Evolutionary conservation across 140 eudicot species (phyloP), one percentile per base, ranked within the genome.

Genomic region (Anethum foeniculum): DNA sequence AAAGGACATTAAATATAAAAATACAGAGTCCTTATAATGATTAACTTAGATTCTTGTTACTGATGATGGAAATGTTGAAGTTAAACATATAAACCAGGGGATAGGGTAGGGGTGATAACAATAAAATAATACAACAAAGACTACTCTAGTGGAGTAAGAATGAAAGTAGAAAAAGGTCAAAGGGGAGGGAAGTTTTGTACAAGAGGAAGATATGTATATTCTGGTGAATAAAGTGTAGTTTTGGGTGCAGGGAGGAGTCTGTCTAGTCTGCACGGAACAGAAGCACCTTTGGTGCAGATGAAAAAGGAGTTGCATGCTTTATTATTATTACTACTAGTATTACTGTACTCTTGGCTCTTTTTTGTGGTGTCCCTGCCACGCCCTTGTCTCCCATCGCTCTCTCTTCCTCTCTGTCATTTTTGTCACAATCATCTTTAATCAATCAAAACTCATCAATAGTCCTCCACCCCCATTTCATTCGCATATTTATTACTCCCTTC

Each of bases 241-340:
- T 56, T 18, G 10, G 65, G 32, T 58, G 68, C 68, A 58, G 68
- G 32, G 68, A 58, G 32, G 8, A 58, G 68, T 56, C 25, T 54
- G 62, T 54, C 2, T 19, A 56, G 65, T n/a, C 14, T 58, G 68
- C 27, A n/a, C 15, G n/a, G 68, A 58, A 58, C 68, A 58, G 68
- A 58, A 58, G 68, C 68, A 8, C 30, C 68, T 58, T 58, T 58
- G 34, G 69, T 25, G 69, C 69, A 25, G 69, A 62, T 25, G 34
- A 62, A 62, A 62, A 62, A 62, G 69, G 69, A 62, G 69, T 62
- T 62, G 69, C 69, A 62, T 62, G 69, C 69, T 62, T 62, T 39
- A 39, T 39, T 39, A 39, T 39, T 39, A 39, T 39, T 39, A 39
- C 43, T 39, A 34, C 18, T 52, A 4, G 4, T 52, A n/a, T 9